Base-by-base conservation (phyloP, 495 filamentous ascomycete genomes). In the Aspergillus heteromorphus region DNA sequence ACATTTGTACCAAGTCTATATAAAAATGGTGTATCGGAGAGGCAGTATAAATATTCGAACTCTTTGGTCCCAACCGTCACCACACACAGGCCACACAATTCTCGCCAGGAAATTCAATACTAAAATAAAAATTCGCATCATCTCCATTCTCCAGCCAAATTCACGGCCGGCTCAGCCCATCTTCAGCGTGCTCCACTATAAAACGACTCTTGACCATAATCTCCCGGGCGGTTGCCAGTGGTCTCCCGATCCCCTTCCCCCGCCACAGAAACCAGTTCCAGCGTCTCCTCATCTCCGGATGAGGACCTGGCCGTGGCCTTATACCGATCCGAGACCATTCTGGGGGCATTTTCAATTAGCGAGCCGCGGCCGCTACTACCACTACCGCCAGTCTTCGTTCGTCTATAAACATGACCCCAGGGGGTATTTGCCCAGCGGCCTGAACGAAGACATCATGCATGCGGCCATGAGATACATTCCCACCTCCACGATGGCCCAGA, bases 381-480 rank as follows among this genome's bases (percentile, higher is more conserved):
- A 1, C 30, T 7, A 34, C 7, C 14, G 27, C 5, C 5, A 34
- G 9, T 9, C 40, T 41, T 41, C 3, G 40, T 4, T 17, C 40
- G 40, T n/a, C n/a, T 5, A 16, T 16, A 1, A 16, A 41, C 13
- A 1, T 8, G 8, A 2, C 18, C 17, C 40, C 40, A 41, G n/a
- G 1, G 17, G 14, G 17, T 6, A 48, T 14, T 30, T 27, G 27
- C 1, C 27, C 1, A 48, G 27, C 6, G 45, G 45, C 13, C 10
- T 9, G 29, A 9, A 48, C 10, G 45, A 27, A n/a, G n/a, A n/a
- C 7, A 48, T 48, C 45, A 48, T 48, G 18, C 45, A 48, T 16
- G 45, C 45, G 27, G 45, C 45, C 14, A 48, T 18, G 27, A 30
- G 23, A 14, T 48, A 48, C 45, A 48, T 48, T 4, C 45, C 45